phyloP scores from a whole-genome alignment of 441 rosid genomes.

The Omphalea diandra region DNA sequence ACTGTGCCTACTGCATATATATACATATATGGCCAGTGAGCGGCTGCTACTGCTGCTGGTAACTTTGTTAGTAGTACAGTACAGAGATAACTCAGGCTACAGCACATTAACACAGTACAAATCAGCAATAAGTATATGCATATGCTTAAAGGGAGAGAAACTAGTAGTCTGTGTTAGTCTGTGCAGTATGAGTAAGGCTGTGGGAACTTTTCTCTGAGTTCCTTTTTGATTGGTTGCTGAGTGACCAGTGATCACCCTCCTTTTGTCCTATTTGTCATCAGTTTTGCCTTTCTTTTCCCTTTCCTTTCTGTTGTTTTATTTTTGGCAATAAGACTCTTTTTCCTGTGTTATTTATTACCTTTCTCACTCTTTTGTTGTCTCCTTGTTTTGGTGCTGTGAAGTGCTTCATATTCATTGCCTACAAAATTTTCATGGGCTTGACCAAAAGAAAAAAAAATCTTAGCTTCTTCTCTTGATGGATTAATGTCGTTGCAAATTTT shows the following conservation, averaged over 20 bases:
- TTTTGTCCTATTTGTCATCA: not conserved
- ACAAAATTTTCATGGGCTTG: no score
- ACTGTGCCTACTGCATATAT: no score
- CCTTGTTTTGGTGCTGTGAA: not conserved
- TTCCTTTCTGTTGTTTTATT: slow-evolving; percentile 9
- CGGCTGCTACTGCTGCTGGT: slow-evolving; percentile 14
- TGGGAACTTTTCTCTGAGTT: slow-evolving; percentile 12
- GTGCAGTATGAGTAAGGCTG: slow-evolving; percentile 23
- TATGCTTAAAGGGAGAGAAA: slow-evolving; percentile 9
- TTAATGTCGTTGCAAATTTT: no score
- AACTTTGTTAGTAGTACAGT: not conserved
- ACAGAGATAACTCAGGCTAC: not conserved
- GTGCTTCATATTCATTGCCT: no score
- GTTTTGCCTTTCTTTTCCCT: slow-evolving; percentile 11
- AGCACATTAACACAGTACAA: slow-evolving; percentile 3
- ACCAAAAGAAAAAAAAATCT: no score
- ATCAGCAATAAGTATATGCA: slow-evolving; percentile 13
- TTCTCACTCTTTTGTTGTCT: not conserved
- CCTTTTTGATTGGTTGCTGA: slow-evolving; percentile 17
- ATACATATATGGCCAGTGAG: not conserved
- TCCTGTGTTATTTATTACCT: not conserved
- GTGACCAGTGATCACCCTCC: not conserved
- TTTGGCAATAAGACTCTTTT: not conserved
- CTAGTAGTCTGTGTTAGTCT: slow-evolving; percentile 29
- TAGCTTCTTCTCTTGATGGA: no score